Base-by-base conservation (phyloP, 2,329 filamentous ascomycete species). In the Pezicula carpinea region DNA sequence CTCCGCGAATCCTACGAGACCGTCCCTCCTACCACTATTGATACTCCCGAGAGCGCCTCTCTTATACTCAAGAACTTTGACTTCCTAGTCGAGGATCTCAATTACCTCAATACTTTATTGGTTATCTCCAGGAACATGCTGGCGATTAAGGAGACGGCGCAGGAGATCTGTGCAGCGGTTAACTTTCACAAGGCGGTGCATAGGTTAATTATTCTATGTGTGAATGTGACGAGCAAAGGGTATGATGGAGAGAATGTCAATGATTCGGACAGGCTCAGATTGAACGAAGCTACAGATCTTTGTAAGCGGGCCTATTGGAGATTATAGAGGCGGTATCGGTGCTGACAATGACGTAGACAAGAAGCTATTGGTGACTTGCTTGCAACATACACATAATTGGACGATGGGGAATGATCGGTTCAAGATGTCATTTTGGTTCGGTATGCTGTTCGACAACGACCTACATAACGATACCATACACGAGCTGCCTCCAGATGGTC, bases 381-480 rank as follows among this genome's bases (percentile, higher is more conserved):
- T 85, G 11, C 82, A 85, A 57, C 80, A 85, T 60, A 77, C 80
- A 2, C 81, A 85, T 54, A 85, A 85, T 61, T 84, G 82, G 80
- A 82, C 80, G 1, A 80, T 81, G 47, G 83, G 83, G 51, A 82
- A 85, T 56, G 81, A 85, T 57, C 70, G 82, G 31, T 84, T 84
- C 63, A 85, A 85, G 61, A 85, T 84, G 79, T 73, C 77, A 0
- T 85, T 85, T 50, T 85, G 82, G 81, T 79, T 77, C 47, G 78
- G 81, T 45, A 78, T 84, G 22, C 66, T 85, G 6, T 83, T 83
- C 46, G 80, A 85, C 45, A 79, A 76, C 34, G 69, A 80, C 23
- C 43, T 63, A 22, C 70, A 74, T 2, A 74, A 79, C 32, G 77
- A 82, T 47, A 66, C 66, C 2, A 65, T 76, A n/a, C 66, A 70